Conservation (phyloP, 768 basidiomycete species). For the Calocybe gangraenosa region DNA sequence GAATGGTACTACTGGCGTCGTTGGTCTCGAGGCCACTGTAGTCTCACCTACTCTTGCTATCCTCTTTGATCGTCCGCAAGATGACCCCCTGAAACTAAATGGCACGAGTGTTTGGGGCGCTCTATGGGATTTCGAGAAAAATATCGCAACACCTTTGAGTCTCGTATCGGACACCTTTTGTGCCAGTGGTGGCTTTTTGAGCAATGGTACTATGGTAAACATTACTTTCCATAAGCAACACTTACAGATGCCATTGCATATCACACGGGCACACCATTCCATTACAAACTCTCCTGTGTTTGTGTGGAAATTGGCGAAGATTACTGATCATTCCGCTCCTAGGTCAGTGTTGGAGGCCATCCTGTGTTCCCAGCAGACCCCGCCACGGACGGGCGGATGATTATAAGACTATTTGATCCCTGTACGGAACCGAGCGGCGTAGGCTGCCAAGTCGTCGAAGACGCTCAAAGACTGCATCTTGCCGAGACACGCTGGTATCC, state of each 20-base stretch:
- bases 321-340: background rate
- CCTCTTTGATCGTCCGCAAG: background rate
- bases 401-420: constrained; percentile 34
- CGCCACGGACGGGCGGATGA: constrained; percentile 28
- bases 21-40: background rate
- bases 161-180: background rate
- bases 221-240: no score
- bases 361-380: constrained; percentile 20
- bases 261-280: no score
- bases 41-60: no score
- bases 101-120: background rate
- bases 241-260: no score
- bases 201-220: no score
- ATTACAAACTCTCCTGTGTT: no score
- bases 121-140: background rate
- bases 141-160: background rate
- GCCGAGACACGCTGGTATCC: constrained; percentile 38
- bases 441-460: constrained; percentile 33
- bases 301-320: background rate
- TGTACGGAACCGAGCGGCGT: constrained; percentile 25
- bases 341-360: constrained; percentile 15
- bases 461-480: constrained; percentile 29
- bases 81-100: background rate
- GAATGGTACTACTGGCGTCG: no score
- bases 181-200: constrained; percentile 1